These are phyloP conservation scores for Adansonia grandidieri DNA, from an alignment of 441 rosid genomes.

Conservation along the genomic window DNA sequence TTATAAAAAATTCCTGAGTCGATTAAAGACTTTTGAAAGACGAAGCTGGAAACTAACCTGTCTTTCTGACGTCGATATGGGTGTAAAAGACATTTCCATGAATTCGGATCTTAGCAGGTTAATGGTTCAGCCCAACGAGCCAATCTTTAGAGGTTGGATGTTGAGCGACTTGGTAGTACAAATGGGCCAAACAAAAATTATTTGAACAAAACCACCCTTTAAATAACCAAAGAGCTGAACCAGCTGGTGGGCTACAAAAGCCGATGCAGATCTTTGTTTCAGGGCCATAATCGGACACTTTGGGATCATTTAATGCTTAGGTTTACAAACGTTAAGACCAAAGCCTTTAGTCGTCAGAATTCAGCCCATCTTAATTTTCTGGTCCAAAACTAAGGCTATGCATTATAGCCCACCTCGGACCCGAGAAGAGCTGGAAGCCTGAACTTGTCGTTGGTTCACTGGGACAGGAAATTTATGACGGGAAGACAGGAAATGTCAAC, in stretches of 20 bases:
- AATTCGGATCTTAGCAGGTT: neutral
- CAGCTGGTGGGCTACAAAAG: neutral
- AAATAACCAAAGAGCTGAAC: neutral
- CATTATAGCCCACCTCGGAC: no score
- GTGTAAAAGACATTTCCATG: neutral
- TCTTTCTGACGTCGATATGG: no score
- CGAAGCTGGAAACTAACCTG: no score
- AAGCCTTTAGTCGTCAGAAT: neutral
- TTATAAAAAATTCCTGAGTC: no score
- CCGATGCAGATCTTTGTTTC: neutral
- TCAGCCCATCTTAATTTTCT: neutral
- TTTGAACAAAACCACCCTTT: neutral
- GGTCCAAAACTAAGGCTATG: neutral
- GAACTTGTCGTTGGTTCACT: neutral
- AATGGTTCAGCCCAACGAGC: neutral
- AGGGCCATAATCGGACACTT: neutral
- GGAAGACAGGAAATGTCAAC: neutral
- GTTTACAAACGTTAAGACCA: neutral
- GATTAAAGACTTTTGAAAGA: no score
- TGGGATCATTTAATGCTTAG: neutral
- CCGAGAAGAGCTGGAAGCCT: neutral
- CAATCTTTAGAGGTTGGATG: neutral
- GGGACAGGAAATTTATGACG: constrained; percentile 2
- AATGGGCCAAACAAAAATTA: neutral
- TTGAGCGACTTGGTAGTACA: neutral